Percentiles rank a stretch among this genome's conserved stretches.
These are phyloP conservation scores for Corylus avellana DNA, from an alignment of 306 rosid genomes.

Conservation along the genomic window DNA sequence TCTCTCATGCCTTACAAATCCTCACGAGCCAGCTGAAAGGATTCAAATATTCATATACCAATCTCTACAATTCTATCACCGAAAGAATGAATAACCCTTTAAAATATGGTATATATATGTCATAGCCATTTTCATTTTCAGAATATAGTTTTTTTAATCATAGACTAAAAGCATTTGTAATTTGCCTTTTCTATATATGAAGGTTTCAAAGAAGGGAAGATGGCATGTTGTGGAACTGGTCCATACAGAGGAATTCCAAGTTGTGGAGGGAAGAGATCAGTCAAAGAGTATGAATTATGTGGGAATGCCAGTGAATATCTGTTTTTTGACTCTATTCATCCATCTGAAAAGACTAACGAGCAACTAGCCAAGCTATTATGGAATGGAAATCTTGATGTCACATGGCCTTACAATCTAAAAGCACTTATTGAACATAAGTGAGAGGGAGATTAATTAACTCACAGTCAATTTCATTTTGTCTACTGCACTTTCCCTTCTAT, in stretches of 20 bases:
- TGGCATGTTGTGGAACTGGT: slow-evolving; percentile 48
- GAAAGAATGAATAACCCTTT: slow-evolving; percentile 26
- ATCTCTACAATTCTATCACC: background rate
- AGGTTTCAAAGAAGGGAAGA: slow-evolving; percentile 43
- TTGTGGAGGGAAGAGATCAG: slow-evolving; percentile 43
- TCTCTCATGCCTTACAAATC: slow-evolving; percentile 3
- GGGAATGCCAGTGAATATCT: slow-evolving; percentile 24
- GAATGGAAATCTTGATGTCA: slow-evolving; percentile 20
- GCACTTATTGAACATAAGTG: slow-evolving; percentile 17
- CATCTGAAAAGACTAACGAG: slow-evolving; percentile 26
- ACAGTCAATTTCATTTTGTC: no score
- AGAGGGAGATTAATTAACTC: no score
- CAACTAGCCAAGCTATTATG: slow-evolving; percentile 31
- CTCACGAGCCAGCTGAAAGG: slow-evolving; percentile 20
- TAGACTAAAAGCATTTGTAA: no score
- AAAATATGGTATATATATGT: slow-evolving; percentile 34
- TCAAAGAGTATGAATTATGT: slow-evolving; percentile 29
- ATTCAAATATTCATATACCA: slow-evolving; percentile 20
- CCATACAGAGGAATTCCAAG: slow-evolving; percentile 35
- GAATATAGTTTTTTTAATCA: background rate
- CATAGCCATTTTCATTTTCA: background rate
- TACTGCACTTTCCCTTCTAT: no score
- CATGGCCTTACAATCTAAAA: slow-evolving; percentile 32
- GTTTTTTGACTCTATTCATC: slow-evolving; percentile 43
- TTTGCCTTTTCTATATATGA: background rate